Conservation (phyloP, 768 basidiomycete species). For the Xerocomus spinulosus region DNA sequence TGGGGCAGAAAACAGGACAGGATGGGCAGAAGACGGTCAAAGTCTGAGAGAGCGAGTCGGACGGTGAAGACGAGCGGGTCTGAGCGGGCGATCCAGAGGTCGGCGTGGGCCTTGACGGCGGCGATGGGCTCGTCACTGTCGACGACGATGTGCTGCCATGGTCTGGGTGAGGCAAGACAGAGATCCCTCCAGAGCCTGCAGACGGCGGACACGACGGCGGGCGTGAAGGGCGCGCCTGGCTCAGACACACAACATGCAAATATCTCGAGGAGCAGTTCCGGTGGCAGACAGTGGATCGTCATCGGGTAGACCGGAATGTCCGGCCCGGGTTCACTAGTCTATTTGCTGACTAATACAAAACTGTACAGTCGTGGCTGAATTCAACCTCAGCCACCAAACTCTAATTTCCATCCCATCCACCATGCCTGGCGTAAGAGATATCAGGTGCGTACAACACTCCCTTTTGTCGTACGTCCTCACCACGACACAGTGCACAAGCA, state of each 20-base stretch:
- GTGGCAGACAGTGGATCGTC: conserved; percentile 40
- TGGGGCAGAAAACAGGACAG: conserved; percentile 57
- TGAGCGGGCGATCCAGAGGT: conserved; percentile 52
- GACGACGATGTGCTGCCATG: conserved; percentile 59
- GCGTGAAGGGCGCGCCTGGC: conserved; percentile 42
- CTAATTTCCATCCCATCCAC: conserved; percentile 41
- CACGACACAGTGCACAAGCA: conserved; percentile 67
- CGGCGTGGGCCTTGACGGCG: conserved; percentile 44
- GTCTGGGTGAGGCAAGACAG: conserved; percentile 46
- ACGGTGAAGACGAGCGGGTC: conserved; percentile 52
- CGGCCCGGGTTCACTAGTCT: background rate
- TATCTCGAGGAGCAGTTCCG: conserved; percentile 60
- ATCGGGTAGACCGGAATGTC: background rate
- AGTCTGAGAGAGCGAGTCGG: conserved; percentile 42
- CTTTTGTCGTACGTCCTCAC: background rate
- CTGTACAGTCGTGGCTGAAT: conserved; percentile 39
- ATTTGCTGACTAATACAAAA: conserved; percentile 38
- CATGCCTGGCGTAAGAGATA: conserved; percentile 83
- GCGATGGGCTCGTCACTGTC: conserved; percentile 37
- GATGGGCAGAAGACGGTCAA: conserved; percentile 55
- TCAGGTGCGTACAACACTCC: conserved; percentile 48
- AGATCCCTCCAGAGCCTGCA: conserved; percentile 58
- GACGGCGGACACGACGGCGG: conserved; percentile 48
- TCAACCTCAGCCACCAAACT: conserved; percentile 33
- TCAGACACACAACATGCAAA: conserved; percentile 39